These are phyloP conservation scores for Sphaerostilbella broomeana DNA, from an alignment of 2,329 filamentous ascomycete genomes.

Conservation along the genomic window DNA sequence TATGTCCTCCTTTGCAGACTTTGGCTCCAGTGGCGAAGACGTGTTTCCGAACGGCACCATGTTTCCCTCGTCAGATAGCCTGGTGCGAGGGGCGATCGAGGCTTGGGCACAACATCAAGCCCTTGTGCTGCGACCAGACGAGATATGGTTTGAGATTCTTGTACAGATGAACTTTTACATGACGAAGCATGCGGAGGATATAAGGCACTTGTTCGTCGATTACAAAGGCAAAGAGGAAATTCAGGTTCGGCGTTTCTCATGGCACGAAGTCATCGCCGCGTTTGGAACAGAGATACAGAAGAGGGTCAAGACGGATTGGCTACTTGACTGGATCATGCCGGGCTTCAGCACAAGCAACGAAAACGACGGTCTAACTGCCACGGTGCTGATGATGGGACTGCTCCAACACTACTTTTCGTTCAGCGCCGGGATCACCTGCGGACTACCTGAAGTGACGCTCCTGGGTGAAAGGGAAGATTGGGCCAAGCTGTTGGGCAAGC, in stretches of 20 bases:
- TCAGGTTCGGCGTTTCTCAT: slow-evolving; percentile 19
- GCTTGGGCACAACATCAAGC: slow-evolving; percentile 46
- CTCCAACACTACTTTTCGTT: slow-evolving; percentile 36
- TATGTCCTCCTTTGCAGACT: slow-evolving; percentile 23
- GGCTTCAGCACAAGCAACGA: slow-evolving; percentile 36
- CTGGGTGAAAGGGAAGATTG: slow-evolving; percentile 35
- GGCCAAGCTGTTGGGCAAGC: slow-evolving; percentile 31
- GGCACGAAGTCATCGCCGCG: slow-evolving; percentile 21
- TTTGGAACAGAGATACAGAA: slow-evolving; percentile 36
- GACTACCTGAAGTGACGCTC: slow-evolving; percentile 37
- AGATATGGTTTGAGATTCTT: slow-evolving; percentile 50
- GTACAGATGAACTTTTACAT: slow-evolving; percentile 46
- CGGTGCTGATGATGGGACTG: slow-evolving; percentile 39
- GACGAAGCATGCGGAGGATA: slow-evolving; percentile 38
- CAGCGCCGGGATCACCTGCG: slow-evolving; percentile 32
- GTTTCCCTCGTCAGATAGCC: slow-evolving; percentile 31
- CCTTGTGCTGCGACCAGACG: slow-evolving; percentile 45
- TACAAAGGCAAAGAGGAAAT: slow-evolving; percentile 39
- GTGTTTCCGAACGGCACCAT: slow-evolving; percentile 16
- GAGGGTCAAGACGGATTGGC: slow-evolving; percentile 33
- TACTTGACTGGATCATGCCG: slow-evolving; percentile 36
- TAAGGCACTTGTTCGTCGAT: slow-evolving; percentile 40
- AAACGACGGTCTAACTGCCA: slow-evolving; percentile 34
- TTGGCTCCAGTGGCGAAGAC: slow-evolving; percentile 13
- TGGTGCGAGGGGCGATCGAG: slow-evolving; percentile 38